Evolutionary conservation across 176 grass and related monocot genomes (phyloP).

Genomic region (Carex myosuroides): DNA sequence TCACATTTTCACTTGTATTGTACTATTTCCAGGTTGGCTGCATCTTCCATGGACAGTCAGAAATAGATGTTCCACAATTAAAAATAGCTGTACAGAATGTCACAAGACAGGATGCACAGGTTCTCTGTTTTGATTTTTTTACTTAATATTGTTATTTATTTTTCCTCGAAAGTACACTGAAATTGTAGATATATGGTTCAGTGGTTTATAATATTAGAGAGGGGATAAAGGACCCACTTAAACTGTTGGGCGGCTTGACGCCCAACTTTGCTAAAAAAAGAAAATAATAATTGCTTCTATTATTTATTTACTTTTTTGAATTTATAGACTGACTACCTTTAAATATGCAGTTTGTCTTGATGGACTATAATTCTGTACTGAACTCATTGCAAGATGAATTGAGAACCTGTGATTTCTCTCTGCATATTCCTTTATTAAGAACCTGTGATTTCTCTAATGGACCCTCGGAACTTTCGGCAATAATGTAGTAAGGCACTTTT

Average conservation of each 20-base stretch:
- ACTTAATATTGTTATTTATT: background rate
- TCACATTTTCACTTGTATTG: background rate
- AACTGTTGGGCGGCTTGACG: no score
- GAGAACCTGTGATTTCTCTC: slow-evolving; percentile 29
- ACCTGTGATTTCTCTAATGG: slow-evolving; percentile 16
- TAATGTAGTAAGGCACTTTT: background rate
- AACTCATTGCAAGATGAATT: slow-evolving; percentile 31
- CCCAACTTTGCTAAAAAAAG: no score
- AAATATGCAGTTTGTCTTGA: slow-evolving; percentile 38
- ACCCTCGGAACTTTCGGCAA: background rate
- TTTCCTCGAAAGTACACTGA: background rate
- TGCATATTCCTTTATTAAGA: slow-evolving; percentile 36
- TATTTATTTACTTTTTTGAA: background rate
- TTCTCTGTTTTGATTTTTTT: slow-evolving; percentile 20
- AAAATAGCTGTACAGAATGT: slow-evolving; percentile 30
- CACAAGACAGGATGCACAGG: slow-evolving; percentile 27
- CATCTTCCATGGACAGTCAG: slow-evolving; percentile 25
- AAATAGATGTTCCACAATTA: slow-evolving; percentile 23
- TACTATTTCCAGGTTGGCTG: slow-evolving; percentile 37
- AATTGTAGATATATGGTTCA: background rate
- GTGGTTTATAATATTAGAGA: background rate
- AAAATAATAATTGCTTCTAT: background rate
- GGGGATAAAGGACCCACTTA: no score
- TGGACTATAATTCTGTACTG: slow-evolving; percentile 29
- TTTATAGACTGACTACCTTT: background rate